Evolutionary conservation across 2,329 filamentous ascomycete genomes (phyloP), one percentile per base, ranked within the genome.

Genomic region (Talaromyces sp.): DNA sequence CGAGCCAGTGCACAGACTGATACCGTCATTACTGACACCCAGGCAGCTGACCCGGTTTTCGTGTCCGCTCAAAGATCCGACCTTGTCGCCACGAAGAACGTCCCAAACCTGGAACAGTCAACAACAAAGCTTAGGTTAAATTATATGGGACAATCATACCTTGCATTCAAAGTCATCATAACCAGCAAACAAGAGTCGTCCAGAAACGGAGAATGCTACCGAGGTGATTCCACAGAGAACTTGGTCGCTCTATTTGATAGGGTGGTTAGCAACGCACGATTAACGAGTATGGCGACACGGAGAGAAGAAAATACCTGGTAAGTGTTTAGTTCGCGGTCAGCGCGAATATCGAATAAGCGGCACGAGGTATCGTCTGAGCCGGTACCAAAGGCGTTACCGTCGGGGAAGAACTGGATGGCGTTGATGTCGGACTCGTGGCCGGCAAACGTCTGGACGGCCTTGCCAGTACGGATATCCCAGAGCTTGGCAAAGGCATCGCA

Each of bases 161-260:
- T 98, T 99, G 93, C 95, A 99, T 80, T 99, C 95, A 71, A 96
- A 99, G 75, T 99, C 95, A 72, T 99, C 95, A 72, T 99, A 99
- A 67, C 95, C 95, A 59, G 95, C 95, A 75, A 99, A 99, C 46
- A 99, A 82, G 70, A 99, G 82, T 74, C 95, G 87, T 62, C 95
- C 95, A 61, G 95, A 99, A 14, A 99, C 93, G 17, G 95, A 99
- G 70, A 96, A 98, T 62, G 93, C 95, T 54, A 99, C 95, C 4
- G 95, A 99, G 26, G 95, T 99, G 71, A 99, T 98, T 70, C 95
- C 95, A 75, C 95, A 99, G 57, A 97, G 86, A 69, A 97, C 96
- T 71, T 96, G 93, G 74, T 96, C 93, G 70, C 93, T 97, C 93
- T 98, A 71, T 4, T 66, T 51, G 32, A 55, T 58, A 38, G 56